Percentiles rank a stretch among this genome's conserved stretches.
Conservation (phyloP, 345 rosid species). For the Syzygium oleosum region DNA sequence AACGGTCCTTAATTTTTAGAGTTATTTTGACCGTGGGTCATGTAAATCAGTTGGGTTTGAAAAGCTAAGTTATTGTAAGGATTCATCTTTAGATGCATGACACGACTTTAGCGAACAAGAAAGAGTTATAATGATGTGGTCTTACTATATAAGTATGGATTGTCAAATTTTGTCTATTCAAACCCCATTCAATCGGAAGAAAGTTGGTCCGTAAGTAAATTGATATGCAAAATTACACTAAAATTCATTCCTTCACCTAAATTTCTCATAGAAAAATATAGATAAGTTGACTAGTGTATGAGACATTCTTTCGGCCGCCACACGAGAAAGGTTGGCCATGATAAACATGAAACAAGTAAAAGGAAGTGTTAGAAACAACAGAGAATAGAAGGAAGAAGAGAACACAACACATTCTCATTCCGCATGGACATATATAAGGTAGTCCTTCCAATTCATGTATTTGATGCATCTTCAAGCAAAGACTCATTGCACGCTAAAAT, state of each 20-base stretch:
- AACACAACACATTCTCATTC: not conserved
- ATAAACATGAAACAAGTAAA: not conserved
- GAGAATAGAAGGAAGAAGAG: not conserved
- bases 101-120: too few species aligned
- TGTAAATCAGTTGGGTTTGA: too few species aligned
- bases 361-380: not conserved
- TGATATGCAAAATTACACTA: not conserved
- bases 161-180: not conserved
- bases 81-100: too few species aligned
- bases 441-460: too few species aligned
- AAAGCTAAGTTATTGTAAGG: too few species aligned
- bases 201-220: not conserved
- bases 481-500: too few species aligned
- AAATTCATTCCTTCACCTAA: not conserved
- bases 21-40: too few species aligned
- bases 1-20: too few species aligned
- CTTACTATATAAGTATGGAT: too few species aligned
- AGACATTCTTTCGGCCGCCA: not conserved
- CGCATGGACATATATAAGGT: too few species aligned
- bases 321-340: not conserved
- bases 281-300: not conserved
- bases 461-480: too few species aligned
- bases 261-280: not conserved
- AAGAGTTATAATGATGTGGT: too few species aligned
- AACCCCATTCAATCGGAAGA: not conserved